A percentile compares a stretch with the other conserved stretches of the same genome.
phyloP scores from a whole-genome alignment of 805 yeast genomes.

The Saturnispora saitoi region DNA sequence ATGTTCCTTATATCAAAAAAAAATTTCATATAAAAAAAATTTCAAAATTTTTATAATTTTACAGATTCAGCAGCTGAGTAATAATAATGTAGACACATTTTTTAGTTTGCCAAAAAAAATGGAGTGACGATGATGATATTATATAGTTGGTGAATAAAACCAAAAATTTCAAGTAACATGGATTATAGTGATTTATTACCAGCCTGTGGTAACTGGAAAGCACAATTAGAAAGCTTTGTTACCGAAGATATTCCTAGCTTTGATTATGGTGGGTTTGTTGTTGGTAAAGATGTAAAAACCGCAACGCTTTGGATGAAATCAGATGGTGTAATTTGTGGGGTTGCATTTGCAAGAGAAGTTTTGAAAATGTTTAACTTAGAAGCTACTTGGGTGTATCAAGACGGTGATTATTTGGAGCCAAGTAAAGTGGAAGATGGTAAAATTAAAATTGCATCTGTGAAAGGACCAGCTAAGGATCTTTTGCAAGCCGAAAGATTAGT shows the following conservation, averaged over 20 bases:
- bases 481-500: conserved; percentile 82
- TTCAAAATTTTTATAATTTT: background rate
- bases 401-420: conserved; percentile 54
- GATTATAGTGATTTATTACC: conserved; percentile 50
- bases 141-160: background rate
- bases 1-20: background rate
- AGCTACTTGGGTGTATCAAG: conserved; percentile 66
- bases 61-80: background rate
- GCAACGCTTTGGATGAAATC: conserved; percentile 81
- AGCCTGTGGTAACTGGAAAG: conserved; percentile 71
- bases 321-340: conserved; percentile 71
- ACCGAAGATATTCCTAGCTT: conserved; percentile 89
- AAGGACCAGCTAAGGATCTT: conserved; percentile 72
- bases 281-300: conserved; percentile 62
- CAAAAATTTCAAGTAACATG: background rate
- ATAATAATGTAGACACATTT: no score
- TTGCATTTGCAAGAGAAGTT: conserved; percentile 84
- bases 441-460: conserved; percentile 65
- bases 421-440: conserved; percentile 36
- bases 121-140: background rate
- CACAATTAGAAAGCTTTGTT: conserved; percentile 64
- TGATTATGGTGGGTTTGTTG: conserved; percentile 92
- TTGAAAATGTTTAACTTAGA: conserved; percentile 62
- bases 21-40: background rate
- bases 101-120: background rate